Evolutionary conservation across 1,139 yeast genomes (phyloP), one percentile per base, ranked within the genome.

Genomic region (Kodamaea arcana): DNA sequence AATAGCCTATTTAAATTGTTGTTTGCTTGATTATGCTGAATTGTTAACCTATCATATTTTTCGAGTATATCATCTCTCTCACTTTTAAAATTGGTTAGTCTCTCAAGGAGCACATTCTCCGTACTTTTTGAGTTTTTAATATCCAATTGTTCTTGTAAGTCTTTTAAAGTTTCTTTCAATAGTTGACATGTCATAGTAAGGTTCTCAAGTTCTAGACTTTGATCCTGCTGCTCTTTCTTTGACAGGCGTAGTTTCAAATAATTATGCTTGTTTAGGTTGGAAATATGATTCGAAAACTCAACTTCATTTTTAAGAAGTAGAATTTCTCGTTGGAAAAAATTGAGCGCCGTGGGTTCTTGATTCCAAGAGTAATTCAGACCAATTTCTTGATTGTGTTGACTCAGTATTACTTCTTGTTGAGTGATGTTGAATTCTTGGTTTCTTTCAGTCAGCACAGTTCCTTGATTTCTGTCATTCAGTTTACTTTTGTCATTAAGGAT

Each of bases 271-370:
- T 69, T 70, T 43, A 78, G 64, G 39, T 71, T 68, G 39, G 74
- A 75, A 52, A 78, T 55, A 50, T 76, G 80, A 35, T 71, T 65
- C 8, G 77, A 63, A 50, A 82, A 81, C 34, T 80, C 83, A 30
- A 80, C 60, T 50, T 82, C 90, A 49, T 81, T 82, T 37, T 72
- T 70, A 39, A 72, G 52, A 27, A 82, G 60, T 34, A 81, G 53
- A 21, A 81, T 58, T 44, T 82, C 84, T 39, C 88, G 58, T 37
- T 73, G 76, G 45, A 74, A 79, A 44, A 65, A 75, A 29, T 68
- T 67, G 11, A 70, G 34, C 0, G 58, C 54, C 2, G 56, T 50
- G 22, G 22, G 22, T 18, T 18, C 22, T 18, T 7, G 22, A 18
- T 9, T 18, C 22, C n/a, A n/a, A n/a, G n/a, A n/a, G n/a, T n/a